Percentiles rank a stretch among this genome's conserved stretches.
Conservation (phyloP, 768 basidiomycete species). For the Strobilomyces confusus region DNA sequence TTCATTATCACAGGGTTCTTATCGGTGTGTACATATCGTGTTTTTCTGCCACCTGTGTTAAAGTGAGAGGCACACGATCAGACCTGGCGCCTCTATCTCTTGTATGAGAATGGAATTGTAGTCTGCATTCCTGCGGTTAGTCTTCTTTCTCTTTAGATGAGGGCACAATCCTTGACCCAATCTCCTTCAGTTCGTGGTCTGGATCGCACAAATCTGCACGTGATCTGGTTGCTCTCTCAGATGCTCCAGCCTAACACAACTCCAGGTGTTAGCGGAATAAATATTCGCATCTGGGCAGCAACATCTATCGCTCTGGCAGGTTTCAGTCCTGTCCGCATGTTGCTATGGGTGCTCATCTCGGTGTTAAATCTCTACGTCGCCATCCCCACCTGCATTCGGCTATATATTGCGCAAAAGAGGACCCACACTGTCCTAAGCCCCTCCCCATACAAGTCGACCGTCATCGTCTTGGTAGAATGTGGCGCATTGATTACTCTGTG, state of each 20-base stretch:
- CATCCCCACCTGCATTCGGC: constrained; percentile 12
- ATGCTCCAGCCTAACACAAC: background rate
- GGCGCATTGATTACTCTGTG: constrained; percentile 9
- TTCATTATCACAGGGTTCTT: constrained; percentile 11
- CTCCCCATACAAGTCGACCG: constrained; percentile 10
- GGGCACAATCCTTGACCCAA: background rate
- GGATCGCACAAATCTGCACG: constrained; percentile 20
- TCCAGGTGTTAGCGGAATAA: constrained; percentile 3
- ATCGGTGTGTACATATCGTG: constrained; percentile 13
- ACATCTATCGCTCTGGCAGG: background rate
- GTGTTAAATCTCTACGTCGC: constrained; percentile 15
- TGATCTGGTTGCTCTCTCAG: background rate
- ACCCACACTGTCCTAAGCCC: background rate
- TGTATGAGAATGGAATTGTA: constrained; percentile 10
- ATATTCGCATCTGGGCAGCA: background rate
- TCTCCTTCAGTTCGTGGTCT: constrained; percentile 13
- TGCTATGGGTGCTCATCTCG: constrained; percentile 12
- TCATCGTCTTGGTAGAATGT: constrained; percentile 20
- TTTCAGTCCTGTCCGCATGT: background rate
- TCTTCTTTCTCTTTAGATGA: background rate
- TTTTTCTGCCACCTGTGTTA: background rate
- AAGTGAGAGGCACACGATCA: background rate
- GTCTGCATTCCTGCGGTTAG: constrained; percentile 20
- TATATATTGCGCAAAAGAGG: constrained; percentile 11
- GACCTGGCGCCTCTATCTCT: constrained; percentile 24